Evolutionary conservation across 2,329 filamentous ascomycete species (phyloP).

Genomic region (Botrytis fabae): DNA sequence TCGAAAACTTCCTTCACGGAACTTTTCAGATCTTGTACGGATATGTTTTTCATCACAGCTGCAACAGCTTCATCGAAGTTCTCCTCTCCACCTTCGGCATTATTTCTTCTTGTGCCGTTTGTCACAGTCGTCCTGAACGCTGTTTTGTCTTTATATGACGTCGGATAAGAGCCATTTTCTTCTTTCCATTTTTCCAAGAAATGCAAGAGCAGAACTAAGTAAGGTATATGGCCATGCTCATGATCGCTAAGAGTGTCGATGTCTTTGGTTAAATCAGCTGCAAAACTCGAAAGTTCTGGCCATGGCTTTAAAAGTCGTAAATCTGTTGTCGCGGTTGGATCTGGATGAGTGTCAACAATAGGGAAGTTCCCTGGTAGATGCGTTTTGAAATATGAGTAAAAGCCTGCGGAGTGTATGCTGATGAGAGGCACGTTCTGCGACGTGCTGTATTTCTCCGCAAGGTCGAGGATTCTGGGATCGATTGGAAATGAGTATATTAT

Average conservation of each 20-base stretch:
- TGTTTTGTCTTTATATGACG: conserved; percentile 80
- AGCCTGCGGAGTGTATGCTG: conserved; percentile 84
- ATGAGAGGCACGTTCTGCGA: conserved; percentile 70
- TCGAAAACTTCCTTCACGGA: conserved; percentile 77
- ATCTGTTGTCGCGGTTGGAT: conserved; percentile 80
- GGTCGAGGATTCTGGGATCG: conserved; percentile 50
- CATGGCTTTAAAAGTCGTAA: conserved; percentile 82
- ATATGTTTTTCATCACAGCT: conserved; percentile 85
- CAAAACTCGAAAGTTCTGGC: conserved; percentile 73
- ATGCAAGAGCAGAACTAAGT: conserved; percentile 78
- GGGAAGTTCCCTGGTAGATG: conserved; percentile 78
- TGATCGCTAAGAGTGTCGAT: conserved; percentile 72
- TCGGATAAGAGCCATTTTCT: conserved; percentile 68
- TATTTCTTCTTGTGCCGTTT: conserved; percentile 66
- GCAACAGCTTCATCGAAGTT: conserved; percentile 92
- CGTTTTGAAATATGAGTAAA: conserved; percentile 87
- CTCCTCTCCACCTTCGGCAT: conserved; percentile 85
- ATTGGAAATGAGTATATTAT: conserved; percentile 62
- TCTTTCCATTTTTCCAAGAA: conserved; percentile 80
- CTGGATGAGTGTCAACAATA: conserved; percentile 93
- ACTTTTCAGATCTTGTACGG: conserved; percentile 64
- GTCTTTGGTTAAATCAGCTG: conserved; percentile 63
- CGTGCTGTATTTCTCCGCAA: conserved; percentile 51
- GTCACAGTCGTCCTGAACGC: conserved; percentile 74
- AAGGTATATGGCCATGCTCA: conserved; percentile 89